phyloP scores from a whole-genome alignment of 176 grass and related monocot species.

The bread wheat (Triticum aestivum) region DNA sequence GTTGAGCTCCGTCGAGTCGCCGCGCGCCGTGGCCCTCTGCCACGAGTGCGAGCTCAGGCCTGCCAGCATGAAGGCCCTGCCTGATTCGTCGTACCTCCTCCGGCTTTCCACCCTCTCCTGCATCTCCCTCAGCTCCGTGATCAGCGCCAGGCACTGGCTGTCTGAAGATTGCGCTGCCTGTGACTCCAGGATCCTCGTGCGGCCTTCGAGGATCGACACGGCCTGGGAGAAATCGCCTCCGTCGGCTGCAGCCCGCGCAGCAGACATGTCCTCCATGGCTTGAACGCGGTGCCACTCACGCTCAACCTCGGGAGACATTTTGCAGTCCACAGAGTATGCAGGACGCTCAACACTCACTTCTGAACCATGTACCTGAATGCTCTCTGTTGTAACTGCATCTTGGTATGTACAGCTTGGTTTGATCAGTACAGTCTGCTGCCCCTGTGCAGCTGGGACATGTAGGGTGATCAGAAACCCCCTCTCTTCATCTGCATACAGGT shows the following conservation, averaged over 20 bases:
- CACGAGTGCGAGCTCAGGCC: constrained; percentile 87
- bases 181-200: constrained; percentile 47
- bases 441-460: constrained; percentile 38
- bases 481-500: constrained; percentile 93
- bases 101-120: constrained; percentile 70
- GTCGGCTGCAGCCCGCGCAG: constrained; percentile 61
- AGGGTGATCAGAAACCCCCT: constrained; percentile 67
- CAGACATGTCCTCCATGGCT: constrained; percentile 70
- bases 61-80: constrained; percentile 73
- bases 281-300: constrained; percentile 74
- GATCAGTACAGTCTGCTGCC: constrained; percentile 51
- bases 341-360: constrained; percentile 55
- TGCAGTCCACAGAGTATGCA: constrained; percentile 10
- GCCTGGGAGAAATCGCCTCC: constrained; percentile 54
- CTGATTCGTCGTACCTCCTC: constrained; percentile 72
- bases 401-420: constrained; percentile 54
- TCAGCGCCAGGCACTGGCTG: constrained; percentile 53
- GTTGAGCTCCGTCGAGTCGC: constrained; percentile 63
- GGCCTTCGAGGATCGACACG: constrained; percentile 58
- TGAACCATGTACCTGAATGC: constrained; percentile 39
- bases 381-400: constrained; percentile 48
- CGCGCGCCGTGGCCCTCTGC: constrained; percentile 77
- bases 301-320: constrained; percentile 66
- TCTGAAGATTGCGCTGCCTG: constrained; percentile 47
- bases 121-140: constrained; percentile 80